Percentiles rank a stretch among this genome's conserved stretches.
These are phyloP conservation scores for Ceratocystis smalleyi DNA, from an alignment of 2,329 filamentous ascomycete genomes.

Conservation along the genomic window DNA sequence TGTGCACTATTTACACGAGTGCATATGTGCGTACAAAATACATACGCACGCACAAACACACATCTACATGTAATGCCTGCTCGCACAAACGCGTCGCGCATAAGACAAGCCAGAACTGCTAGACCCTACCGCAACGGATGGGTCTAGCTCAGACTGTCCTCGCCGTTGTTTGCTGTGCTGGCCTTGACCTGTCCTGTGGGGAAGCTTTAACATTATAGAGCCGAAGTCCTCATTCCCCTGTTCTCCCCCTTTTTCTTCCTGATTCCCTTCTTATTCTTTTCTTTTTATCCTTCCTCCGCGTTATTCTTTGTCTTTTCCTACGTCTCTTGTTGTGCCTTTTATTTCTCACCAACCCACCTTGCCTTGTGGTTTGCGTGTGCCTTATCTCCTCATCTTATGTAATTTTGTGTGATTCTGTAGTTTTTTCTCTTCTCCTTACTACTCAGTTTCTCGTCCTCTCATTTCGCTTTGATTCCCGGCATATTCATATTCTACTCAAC, in stretches of 20 bases:
- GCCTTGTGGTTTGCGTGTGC: not conserved
- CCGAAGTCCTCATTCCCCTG: not conserved
- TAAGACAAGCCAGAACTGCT: too few species aligned
- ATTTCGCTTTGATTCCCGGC: not conserved
- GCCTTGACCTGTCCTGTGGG: not conserved
- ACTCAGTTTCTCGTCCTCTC: conserved; percentile 6
- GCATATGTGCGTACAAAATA: too few species aligned
- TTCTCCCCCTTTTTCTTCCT: conserved; percentile 1
- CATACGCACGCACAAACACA: too few species aligned
- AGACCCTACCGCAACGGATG: too few species aligned
- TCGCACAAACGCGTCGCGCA: too few species aligned
- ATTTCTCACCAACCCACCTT: not conserved
- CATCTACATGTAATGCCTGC: too few species aligned
- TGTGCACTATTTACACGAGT: too few species aligned
- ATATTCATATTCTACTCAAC: not conserved
- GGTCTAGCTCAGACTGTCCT: not conserved
- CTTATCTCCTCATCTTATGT: not conserved
- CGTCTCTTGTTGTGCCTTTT: not conserved
- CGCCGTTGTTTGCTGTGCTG: not conserved
- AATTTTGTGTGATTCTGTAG: not conserved
- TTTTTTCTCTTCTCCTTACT: not conserved
- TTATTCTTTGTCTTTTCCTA: not conserved
- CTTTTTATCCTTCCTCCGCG: not conserved
- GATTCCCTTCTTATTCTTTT: conserved; percentile 2
- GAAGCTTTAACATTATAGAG: not conserved